Base-by-base conservation (phyloP, 2,329 filamentous ascomycete genomes). In the Xylaria sp. region DNA sequence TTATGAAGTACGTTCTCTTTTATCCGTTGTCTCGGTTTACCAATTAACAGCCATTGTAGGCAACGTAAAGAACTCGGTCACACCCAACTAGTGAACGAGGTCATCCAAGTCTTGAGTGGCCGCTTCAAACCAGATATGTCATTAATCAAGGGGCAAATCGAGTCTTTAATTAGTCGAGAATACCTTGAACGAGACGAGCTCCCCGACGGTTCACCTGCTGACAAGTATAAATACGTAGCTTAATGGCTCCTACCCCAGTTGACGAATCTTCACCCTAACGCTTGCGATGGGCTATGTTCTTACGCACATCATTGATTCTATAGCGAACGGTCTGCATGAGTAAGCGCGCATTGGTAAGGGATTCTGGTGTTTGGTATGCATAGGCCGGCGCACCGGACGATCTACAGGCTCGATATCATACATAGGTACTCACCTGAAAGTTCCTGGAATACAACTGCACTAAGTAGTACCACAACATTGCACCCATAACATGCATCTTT, bases 61-160 rank as follows among this genome's bases (percentile, higher is more conserved):
- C 90, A 92, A 82, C 90, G 92, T 65, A 94, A 94, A 78, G 86
- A 90, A 72, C 85, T 92, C 13, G 80, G 85, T 2, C 92, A 95
- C 76, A 85, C 89, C 57, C 86, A 90, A 63, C 88, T 95, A 60
- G 83, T 93, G 49, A 87, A 85, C 20, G 91, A 94, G 79, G 91
- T 93, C 13, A 86, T 94, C 65, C 82, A 85, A n/a, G 90, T 93
- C 75, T 84, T 94, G 20, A 83, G 84, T 0, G 81, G 83, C 59
- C 89, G 91, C 51, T 95, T 95, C 83, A 91, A 89, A 75, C 92
- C 92, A 0, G 92, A 94, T 65, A 86, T 94, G 42, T 84, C 85
- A 36, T 89, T 94, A 81, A 90, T 95, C 81, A 95, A 95, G 84
- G 90, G 89, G 78, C 89, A 90, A n/a, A 91, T 95, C 67, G 92